Conservation (phyloP, 2,329 filamentous ascomycete species). For the Monosporascus sp. region DNA sequence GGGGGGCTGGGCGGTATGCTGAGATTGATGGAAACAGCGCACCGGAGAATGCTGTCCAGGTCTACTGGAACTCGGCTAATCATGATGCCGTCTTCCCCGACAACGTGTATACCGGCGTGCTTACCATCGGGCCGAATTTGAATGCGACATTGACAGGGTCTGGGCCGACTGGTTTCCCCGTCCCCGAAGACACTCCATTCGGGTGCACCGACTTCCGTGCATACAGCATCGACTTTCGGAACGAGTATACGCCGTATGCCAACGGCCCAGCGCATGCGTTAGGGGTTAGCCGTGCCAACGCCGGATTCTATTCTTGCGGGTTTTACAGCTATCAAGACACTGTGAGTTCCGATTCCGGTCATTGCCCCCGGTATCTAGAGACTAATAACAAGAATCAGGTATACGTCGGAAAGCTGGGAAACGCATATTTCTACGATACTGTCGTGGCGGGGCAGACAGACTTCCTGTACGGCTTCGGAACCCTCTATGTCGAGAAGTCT, state of each 20-base stretch:
- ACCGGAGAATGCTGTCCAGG: constrained; percentile 42
- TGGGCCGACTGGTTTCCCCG: constrained; percentile 56
- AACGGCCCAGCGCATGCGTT: constrained; percentile 56
- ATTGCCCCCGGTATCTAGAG: too few relatives aligned
- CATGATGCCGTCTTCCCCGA: constrained; percentile 42
- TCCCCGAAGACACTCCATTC: constrained; percentile 56
- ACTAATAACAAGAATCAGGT: constrained; percentile 30
- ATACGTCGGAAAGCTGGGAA: constrained; percentile 62
- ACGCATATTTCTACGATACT: constrained; percentile 57
- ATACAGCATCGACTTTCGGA: constrained; percentile 63
- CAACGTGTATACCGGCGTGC: constrained; percentile 56
- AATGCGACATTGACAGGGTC: constrained; percentile 57
- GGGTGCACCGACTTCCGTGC: constrained; percentile 58
- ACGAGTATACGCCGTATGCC: constrained; percentile 46
- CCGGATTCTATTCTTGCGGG: constrained; percentile 61
- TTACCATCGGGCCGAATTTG: constrained; percentile 59
- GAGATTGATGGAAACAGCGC: constrained; percentile 38
- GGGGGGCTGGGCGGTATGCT: constrained; percentile 24
- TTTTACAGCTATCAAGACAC: constrained; percentile 67
- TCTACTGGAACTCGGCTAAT: constrained; percentile 54
- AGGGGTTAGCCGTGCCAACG: constrained; percentile 57
- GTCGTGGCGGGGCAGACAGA: constrained; percentile 62
- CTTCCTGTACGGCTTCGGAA: constrained; percentile 65
- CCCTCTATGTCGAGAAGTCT: constrained; percentile 53
- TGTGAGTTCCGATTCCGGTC: constrained; percentile 29